Evolutionary conservation across 2,329 filamentous ascomycete genomes (phyloP).

Genomic region (Myrmaecium sp.): DNA sequence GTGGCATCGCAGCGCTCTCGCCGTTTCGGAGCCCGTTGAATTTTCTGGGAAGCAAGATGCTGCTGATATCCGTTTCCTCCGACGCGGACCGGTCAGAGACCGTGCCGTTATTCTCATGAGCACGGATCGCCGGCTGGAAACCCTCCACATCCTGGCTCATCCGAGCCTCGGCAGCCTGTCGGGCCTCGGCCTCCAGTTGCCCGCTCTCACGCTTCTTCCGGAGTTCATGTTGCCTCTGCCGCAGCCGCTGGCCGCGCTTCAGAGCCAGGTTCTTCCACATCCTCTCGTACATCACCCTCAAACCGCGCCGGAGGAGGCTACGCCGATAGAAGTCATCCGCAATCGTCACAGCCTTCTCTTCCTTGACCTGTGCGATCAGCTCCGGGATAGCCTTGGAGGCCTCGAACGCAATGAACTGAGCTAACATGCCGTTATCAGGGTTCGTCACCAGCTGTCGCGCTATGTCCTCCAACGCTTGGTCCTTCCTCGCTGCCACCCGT

Average conservation of each 20-base stretch:
- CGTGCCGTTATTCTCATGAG: no score
- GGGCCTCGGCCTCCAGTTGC: neutral
- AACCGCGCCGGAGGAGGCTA: no score
- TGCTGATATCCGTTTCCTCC: no score
- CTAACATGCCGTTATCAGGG: slow-evolving; percentile 1
- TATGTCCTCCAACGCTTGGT: no score
- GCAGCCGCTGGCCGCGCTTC: neutral
- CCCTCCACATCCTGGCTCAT: no score
- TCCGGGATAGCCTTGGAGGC: neutral
- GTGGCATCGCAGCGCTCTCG: no score
- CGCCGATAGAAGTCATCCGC: neutral
- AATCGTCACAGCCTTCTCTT: slow-evolving; percentile 1
- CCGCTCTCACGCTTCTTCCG: neutral
- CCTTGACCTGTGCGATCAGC: slow-evolving; percentile 1
- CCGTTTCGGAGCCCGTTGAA: no score
- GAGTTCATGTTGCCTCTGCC: neutral
- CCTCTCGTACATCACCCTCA: no score
- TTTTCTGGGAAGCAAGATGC: no score
- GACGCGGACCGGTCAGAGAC: no score
- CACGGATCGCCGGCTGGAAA: no score
- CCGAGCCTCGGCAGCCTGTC: neutral
- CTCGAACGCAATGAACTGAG: neutral
- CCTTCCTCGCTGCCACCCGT: slow-evolving; percentile 5
- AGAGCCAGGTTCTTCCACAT: neutral
- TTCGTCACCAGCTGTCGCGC: neutral